A percentile compares a stretch with the other conserved stretches of the same genome.
Evolutionary conservation across 257 asterid species (phyloP).

Genomic region (Solanum chmielewskii): DNA sequence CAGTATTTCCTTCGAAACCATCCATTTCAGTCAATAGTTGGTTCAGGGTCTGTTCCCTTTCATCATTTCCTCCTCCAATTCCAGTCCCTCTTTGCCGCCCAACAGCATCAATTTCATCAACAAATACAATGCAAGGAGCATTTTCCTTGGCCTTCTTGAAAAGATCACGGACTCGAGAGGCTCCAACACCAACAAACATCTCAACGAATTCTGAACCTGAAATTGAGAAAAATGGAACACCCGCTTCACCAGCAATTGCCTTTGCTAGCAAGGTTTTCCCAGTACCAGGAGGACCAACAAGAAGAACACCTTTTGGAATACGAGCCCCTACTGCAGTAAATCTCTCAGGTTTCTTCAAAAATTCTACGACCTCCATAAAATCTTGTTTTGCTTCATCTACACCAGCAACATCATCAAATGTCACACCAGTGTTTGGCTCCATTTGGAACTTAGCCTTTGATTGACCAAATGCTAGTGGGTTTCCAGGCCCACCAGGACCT

Average conservation of each 20-base stretch:
- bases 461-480: slow-evolving; percentile 70
- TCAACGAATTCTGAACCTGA: slow-evolving; percentile 99
- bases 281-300: slow-evolving; percentile 97
- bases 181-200: slow-evolving; percentile 99
- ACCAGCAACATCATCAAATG: slow-evolving; percentile 95
- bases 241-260: slow-evolving; percentile 99
- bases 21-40: slow-evolving; percentile 98
- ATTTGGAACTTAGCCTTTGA: slow-evolving; percentile 96
- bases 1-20: slow-evolving; percentile 98
- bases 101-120: slow-evolving; percentile 99
- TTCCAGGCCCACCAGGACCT: slow-evolving; percentile 98
- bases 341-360: slow-evolving; percentile 94
- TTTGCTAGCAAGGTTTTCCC: slow-evolving; percentile 95
- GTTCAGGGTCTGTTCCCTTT: slow-evolving; percentile 92
- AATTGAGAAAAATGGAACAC: slow-evolving; percentile 93
- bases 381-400: slow-evolving; percentile 99
- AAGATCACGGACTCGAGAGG: slow-evolving; percentile 93
- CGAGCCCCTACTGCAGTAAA: slow-evolving; percentile 98
- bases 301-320: slow-evolving; percentile 97
- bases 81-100: slow-evolving; percentile 99
- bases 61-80: slow-evolving; percentile 97
- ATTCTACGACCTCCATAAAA: slow-evolving; percentile 97
- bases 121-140: slow-evolving; percentile 96
- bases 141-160: slow-evolving; percentile 98
- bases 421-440: slow-evolving; percentile 98